Conservation (phyloP, 306 rosid species). For the Vachellia collinsii region DNA sequence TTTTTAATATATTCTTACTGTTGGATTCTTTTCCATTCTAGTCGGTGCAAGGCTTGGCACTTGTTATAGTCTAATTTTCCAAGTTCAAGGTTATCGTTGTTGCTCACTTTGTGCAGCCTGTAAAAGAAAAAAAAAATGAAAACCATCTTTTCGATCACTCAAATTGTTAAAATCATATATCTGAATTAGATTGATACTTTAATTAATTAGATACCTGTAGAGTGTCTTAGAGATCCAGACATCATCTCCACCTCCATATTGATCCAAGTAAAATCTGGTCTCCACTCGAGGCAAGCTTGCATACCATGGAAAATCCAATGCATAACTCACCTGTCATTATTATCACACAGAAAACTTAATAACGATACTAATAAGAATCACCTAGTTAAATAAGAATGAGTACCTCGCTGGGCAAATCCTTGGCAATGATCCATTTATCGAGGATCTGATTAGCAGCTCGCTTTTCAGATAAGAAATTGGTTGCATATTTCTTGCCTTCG, state of each 20-base stretch:
- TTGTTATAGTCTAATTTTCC: conserved; percentile 64
- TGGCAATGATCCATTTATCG: conserved; percentile 70
- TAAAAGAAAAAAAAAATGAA: not conserved
- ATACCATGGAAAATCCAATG: conserved; percentile 63
- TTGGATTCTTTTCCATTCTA: conserved; percentile 59
- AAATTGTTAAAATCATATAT: not conserved
- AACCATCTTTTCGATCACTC: not conserved
- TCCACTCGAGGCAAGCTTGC: conserved; percentile 69
- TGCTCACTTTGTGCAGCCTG: conserved; percentile 65
- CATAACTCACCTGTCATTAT: conserved; percentile 51
- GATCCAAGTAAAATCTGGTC: conserved; percentile 58
- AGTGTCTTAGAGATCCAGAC: conserved; percentile 76
- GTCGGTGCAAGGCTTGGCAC: conserved; percentile 58
- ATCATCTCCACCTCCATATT: conserved; percentile 63
- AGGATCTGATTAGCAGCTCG: conserved; percentile 50
- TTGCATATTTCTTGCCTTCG: conserved; percentile 52
- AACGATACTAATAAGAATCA: too few relatives aligned
- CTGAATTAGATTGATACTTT: not conserved
- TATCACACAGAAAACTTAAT: too few relatives aligned
- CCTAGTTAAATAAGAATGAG: too few relatives aligned
- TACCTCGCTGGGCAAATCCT: conserved; percentile 73
- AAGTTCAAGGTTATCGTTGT: conserved; percentile 56
- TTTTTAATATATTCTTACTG: conserved; percentile 35
- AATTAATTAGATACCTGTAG: conserved; percentile 50
- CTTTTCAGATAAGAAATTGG: conserved; percentile 49